These are phyloP conservation scores for Spathaspora girioi DNA, from an alignment of 805 yeast genomes.

Conservation along the genomic window DNA sequence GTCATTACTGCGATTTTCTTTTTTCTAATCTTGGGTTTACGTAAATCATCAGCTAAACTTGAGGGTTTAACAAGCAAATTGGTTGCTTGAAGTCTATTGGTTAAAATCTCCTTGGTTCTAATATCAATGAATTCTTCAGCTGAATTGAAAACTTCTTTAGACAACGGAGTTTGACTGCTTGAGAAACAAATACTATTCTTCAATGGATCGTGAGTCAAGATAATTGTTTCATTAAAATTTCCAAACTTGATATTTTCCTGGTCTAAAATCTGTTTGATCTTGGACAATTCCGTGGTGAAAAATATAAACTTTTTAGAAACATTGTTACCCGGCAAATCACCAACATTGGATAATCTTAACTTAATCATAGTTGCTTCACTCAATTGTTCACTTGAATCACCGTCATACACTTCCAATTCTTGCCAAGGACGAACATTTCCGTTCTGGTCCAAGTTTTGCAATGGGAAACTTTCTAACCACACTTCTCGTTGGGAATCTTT, in stretches of 20 bases:
- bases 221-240: slow-evolving; percentile 7
- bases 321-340: neutral
- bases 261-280: slow-evolving; percentile 16
- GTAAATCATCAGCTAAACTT: neutral
- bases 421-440: slow-evolving; percentile 41
- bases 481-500: slow-evolving; percentile 63
- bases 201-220: slow-evolving; percentile 27
- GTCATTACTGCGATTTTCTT: slow-evolving; percentile 73
- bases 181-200: slow-evolving; percentile 30
- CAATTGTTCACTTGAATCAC: slow-evolving; percentile 30
- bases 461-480: slow-evolving; percentile 71
- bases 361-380: slow-evolving; percentile 29
- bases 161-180: slow-evolving; percentile 18
- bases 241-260: slow-evolving; percentile 5
- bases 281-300: slow-evolving; percentile 27
- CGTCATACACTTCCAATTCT: slow-evolving; percentile 33
- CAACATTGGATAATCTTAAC: slow-evolving; percentile 25
- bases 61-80: neutral
- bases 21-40: slow-evolving; percentile 12
- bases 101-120: slow-evolving; percentile 20
- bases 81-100: slow-evolving; percentile 3
- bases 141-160: slow-evolving; percentile 14
- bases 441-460: slow-evolving; percentile 29
- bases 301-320: slow-evolving; percentile 22
- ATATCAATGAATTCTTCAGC: slow-evolving; percentile 26